These are phyloP conservation scores for Trichosporon faecale DNA, from an alignment of 1,284 basidiomycete species.

Conservation along the genomic window DNA sequence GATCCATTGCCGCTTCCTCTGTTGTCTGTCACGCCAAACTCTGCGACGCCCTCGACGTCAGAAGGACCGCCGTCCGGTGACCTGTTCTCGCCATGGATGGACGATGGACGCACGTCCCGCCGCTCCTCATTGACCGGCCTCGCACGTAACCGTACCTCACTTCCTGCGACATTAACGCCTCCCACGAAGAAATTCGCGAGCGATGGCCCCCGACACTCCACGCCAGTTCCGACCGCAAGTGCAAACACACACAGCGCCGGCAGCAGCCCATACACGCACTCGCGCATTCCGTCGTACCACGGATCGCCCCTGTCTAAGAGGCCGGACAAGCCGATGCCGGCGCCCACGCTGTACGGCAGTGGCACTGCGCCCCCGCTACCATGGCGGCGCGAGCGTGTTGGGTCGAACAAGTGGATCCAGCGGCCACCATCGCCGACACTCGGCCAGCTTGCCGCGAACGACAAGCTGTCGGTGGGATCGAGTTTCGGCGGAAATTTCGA, in stretches of 20 bases:
- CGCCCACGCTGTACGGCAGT: not conserved
- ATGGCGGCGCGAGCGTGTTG: slow-evolving; percentile 17
- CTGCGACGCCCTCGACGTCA: not conserved
- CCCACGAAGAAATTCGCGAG: not conserved
- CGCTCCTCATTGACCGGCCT: not conserved
- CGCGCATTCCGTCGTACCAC: not conserved
- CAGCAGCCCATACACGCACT: not conserved
- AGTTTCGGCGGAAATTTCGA: not conserved
- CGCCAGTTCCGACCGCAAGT: not conserved
- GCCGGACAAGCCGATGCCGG: not conserved
- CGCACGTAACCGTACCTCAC: not conserved
- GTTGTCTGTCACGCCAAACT: not conserved
- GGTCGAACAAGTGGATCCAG: slow-evolving; percentile 20
- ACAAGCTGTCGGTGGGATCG: not conserved
- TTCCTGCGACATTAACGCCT: not conserved
- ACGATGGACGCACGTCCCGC: slow-evolving; percentile 2
- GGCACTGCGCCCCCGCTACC: slow-evolving; percentile 18
- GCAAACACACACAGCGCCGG: not conserved
- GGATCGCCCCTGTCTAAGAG: not conserved
- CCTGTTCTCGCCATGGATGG: not conserved
- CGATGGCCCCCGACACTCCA: slow-evolving; percentile 1
- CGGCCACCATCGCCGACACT: slow-evolving; percentile 13
- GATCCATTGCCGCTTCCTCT: not conserved
- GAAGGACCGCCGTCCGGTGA: not conserved
- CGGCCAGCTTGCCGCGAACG: not conserved